Base-by-base conservation (phyloP, 208 protist genomes). In the Acanthamoeba quina region DNA sequence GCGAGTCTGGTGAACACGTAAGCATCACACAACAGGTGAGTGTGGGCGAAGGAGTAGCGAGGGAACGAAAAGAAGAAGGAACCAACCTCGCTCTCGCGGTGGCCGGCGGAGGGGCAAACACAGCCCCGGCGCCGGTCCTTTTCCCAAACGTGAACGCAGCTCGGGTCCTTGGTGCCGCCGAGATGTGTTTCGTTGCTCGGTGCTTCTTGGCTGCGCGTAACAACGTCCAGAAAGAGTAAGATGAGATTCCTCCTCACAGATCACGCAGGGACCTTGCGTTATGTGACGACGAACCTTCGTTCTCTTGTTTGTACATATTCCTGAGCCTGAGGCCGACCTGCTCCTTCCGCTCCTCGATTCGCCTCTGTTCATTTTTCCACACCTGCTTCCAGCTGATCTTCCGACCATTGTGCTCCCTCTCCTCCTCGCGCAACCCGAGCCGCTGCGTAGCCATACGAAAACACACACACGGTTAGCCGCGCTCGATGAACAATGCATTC, bases 351-450 rank as follows among this genome's bases (percentile, higher is more conserved):
- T 34, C 13, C 31, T n/a, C 44, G 34, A 86, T 11, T 47, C 78
- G 78, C 49, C 62, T 86, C 31, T 86, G 78, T 62, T 56, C 78
- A 24, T 86, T 86, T 34, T 64, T 86, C 78, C 78, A 86, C 49
- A 86, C 78, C 21, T 86, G 78, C 78, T 41, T 56, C 78, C 78
- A 86, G 78, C 49, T 86, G 47, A 86, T 9, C 52, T 62, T 56
- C 49, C 34, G 34, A 0, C 78, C 78, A 21, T 86, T 41, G 15
- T 31, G 13, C 21, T 56, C 52, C 6, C 41, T 21, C 6, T 58
- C n/a, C 21, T 86, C 78, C 49, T 86, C 78, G 26, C 78, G 49
- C n/a, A 86, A 49, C 9, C 37, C 26, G 5, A 86, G 41, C 31
- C 49, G 24, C 78, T 86, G 78, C 41, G 31, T 1, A 3, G 17